Base-by-base conservation (phyloP, 2,329 filamentous ascomycete species). In the Trichoderma koningiopsis region DNA sequence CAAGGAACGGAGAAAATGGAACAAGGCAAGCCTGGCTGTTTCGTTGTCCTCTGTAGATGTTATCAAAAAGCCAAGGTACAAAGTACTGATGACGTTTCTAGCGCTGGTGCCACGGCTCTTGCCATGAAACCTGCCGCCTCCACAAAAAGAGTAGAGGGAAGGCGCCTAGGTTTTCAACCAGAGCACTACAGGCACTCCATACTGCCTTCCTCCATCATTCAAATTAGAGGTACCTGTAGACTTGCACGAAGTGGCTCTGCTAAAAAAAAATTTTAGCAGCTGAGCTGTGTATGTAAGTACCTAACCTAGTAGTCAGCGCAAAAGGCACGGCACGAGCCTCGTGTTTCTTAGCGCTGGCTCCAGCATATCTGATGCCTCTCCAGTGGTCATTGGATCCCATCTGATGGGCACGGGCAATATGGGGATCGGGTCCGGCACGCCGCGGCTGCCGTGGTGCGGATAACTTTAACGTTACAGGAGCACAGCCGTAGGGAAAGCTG, bases 311-410 rank as follows among this genome's bases (percentile, higher is more conserved):
- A 66, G 63, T 66, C 58, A 65, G 53, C 53, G 55, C 60, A 61
- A 65, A 69, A 69, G 68, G 68, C 59, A 69, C 68, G 68, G 68
- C 68, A 69, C 68, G 68, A 69, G 60, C 68, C 68, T 69, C 53
- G 66, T 65, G 60, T 58, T 43, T 43, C 40, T 43, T 68, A 63
- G 67, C 67, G 67, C 59, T 57, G 52, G 47, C 27, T 49, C 65
- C 37, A 60, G 65, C 47, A 63, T 37, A 13, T 53, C 14, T 63
- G 60, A 47, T 63, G 60, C 47, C 22, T 55, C 40, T 52, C 13
- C 47, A 10, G 47, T 8, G 47, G 43, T 16, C 57, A 43, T 60
- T 60, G 57, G 57, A 60, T n/a, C n/a, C 31, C 40, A 27, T 43
- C 31, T 43, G 43, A 53, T n/a, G 57, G 57, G 35, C 31, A 63